Evolutionary conservation across 176 grass and related monocot genomes (phyloP).

Genomic region (Aegilops bicornis): DNA sequence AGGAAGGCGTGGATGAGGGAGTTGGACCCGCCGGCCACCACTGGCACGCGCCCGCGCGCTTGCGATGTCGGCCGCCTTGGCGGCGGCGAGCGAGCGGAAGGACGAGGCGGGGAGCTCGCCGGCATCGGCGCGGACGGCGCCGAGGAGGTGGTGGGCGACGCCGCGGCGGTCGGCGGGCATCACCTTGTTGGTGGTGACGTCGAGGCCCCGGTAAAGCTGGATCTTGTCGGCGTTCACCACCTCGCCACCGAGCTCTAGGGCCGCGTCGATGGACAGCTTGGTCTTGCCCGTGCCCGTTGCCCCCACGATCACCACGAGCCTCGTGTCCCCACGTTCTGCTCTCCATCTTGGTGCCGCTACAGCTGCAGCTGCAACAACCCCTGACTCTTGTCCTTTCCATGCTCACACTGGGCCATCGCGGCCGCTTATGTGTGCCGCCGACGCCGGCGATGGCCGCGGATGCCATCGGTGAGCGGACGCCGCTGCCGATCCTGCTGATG

Average conservation of each 20-base stretch:
- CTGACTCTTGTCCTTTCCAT: slow-evolving; percentile 6
- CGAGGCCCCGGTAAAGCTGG: slow-evolving; percentile 76
- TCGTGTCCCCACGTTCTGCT: background rate
- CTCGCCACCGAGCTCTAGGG: slow-evolving; percentile 59
- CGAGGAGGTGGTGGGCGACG: slow-evolving; percentile 80
- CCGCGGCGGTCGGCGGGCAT: slow-evolving; percentile 50
- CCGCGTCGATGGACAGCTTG: slow-evolving; percentile 82
- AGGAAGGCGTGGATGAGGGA: slow-evolving; percentile 82
- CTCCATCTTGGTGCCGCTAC: background rate
- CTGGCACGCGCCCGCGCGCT: slow-evolving; percentile 48
- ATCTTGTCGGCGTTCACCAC: slow-evolving; percentile 93
- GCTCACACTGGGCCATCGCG: background rate
- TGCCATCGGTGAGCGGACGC: slow-evolving; percentile 38
- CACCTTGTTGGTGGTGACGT: slow-evolving; percentile 95
- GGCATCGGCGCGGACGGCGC: slow-evolving; percentile 39
- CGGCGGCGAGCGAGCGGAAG: slow-evolving; percentile 48
- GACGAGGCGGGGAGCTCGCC: slow-evolving; percentile 41
- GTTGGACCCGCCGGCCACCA: slow-evolving; percentile 87
- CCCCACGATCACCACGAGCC: slow-evolving; percentile 73
- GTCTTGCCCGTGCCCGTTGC: slow-evolving; percentile 91
- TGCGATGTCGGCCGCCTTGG: slow-evolving; percentile 31
- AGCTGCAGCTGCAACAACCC: background rate
- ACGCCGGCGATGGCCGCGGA: slow-evolving; percentile 25
- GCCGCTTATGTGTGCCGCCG: background rate
- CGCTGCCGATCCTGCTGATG: background rate